Conservation (phyloP, 306 rosid species). For the Prunus fruticosa region DNA sequence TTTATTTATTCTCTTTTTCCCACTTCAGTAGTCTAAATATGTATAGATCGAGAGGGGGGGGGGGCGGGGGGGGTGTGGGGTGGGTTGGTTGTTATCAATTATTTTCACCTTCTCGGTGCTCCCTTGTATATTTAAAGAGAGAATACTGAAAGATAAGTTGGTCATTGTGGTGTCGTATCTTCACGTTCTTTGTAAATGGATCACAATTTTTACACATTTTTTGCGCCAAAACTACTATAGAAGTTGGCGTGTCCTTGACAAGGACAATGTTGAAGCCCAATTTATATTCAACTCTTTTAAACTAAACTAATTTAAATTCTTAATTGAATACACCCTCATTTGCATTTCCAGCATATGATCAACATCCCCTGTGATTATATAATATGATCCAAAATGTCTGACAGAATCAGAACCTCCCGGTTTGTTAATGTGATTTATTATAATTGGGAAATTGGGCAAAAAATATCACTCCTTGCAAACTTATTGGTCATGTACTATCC, state of each 20-base stretch:
- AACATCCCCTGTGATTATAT: no score
- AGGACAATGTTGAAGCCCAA: background rate
- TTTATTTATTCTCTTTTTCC: background rate
- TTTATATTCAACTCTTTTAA: no score
- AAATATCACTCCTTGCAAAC: no score
- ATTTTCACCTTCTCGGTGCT: constrained; percentile 9
- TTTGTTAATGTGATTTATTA: no score
- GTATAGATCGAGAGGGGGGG: constrained; percentile 14
- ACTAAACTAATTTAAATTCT: no score
- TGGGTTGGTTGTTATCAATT: constrained; percentile 11
- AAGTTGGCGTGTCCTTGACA: background rate
- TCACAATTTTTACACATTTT: background rate
- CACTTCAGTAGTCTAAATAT: background rate
- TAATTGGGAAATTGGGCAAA: no score
- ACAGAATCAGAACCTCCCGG: no score
- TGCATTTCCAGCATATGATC: no score
- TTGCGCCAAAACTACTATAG: background rate
- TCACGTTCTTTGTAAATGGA: constrained; percentile 28
- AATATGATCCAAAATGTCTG: no score
- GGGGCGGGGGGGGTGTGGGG: no score
- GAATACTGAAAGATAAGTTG: background rate
- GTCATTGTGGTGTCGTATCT: background rate
- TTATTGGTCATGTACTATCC: no score
- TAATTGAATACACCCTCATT: no score
- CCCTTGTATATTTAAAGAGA: constrained; percentile 28